Evolutionary conservation across 1,284 basidiomycete genomes (phyloP).

Genomic region (Cerrena zonata): DNA sequence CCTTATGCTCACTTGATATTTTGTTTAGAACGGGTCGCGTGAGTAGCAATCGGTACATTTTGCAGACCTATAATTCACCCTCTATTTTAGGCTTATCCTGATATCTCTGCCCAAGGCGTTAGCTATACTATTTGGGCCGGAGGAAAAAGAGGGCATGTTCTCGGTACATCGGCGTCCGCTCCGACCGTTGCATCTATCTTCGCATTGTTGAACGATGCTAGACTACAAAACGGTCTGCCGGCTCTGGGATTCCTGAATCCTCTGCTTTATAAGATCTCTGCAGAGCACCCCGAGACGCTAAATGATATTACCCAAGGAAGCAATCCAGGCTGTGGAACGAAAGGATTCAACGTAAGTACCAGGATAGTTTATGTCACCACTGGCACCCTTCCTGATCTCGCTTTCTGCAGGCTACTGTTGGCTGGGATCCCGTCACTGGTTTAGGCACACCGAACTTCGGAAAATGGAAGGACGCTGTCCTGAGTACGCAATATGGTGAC

Average conservation of each 20-base stretch:
- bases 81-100: constrained; percentile 28
- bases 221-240: constrained; percentile 36
- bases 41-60: not conserved
- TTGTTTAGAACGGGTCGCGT: constrained; percentile 13
- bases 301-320: constrained; percentile 38
- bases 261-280: constrained; percentile 32
- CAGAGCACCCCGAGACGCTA: constrained; percentile 28
- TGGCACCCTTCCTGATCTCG: not conserved
- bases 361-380: not conserved
- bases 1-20: too few relatives aligned
- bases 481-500: too few relatives aligned
- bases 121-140: constrained; percentile 26
- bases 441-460: constrained; percentile 11
- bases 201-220: constrained; percentile 51
- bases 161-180: constrained; percentile 50
- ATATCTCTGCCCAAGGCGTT: constrained; percentile 38
- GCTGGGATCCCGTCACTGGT: constrained; percentile 6
- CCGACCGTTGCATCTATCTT: constrained; percentile 49
- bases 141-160: constrained; percentile 28
- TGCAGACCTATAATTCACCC: not conserved
- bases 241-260: constrained; percentile 48
- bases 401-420: not conserved
- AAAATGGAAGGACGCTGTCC: constrained; percentile 28
- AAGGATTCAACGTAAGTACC: constrained; percentile 24
- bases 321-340: constrained; percentile 27